phyloP scores from a whole-genome alignment of 495 filamentous ascomycete species.

The Halenospora varia region DNA sequence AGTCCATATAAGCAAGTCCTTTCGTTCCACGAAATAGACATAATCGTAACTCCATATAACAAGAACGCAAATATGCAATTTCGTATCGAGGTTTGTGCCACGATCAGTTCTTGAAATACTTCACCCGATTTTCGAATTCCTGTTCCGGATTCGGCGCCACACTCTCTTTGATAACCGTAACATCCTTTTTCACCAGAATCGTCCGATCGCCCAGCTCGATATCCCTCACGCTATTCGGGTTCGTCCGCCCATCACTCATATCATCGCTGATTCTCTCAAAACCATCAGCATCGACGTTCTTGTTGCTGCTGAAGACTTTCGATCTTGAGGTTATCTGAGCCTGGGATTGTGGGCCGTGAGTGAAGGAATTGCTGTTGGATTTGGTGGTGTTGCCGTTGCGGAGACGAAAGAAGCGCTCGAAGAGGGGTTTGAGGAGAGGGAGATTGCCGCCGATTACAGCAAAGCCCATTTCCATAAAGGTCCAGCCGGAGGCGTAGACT shows the following conservation, averaged over 20 bases:
- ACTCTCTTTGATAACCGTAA: slow-evolving; percentile 24
- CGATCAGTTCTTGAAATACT: too few species aligned
- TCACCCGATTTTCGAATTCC: too few species aligned
- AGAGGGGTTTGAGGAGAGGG: slow-evolving; percentile 1
- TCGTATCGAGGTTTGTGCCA: too few species aligned
- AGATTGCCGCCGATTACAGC: neutral
- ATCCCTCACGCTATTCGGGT: neutral
- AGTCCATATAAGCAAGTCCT: too few species aligned
- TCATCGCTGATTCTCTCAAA: slow-evolving; percentile 5
- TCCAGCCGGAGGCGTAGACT: neutral
- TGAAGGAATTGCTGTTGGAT: neutral
- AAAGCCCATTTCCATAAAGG: slow-evolving; percentile 1
- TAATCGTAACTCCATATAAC: too few species aligned
- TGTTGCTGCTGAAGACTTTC: too few species aligned
- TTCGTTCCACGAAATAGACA: too few species aligned
- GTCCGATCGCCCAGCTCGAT: slow-evolving; percentile 1
- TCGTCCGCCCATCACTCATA: neutral
- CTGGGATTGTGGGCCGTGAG: neutral
- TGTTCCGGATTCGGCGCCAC: too few species aligned
- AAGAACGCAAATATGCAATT: too few species aligned
- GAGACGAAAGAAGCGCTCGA: neutral
- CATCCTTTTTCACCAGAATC: slow-evolving; percentile 1
- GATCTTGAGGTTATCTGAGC: neutral
- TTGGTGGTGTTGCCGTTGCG: neutral
- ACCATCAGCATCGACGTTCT: neutral